Evolutionary conservation across 495 filamentous ascomycete species (phyloP).

Genomic region (Niebla homalea): DNA sequence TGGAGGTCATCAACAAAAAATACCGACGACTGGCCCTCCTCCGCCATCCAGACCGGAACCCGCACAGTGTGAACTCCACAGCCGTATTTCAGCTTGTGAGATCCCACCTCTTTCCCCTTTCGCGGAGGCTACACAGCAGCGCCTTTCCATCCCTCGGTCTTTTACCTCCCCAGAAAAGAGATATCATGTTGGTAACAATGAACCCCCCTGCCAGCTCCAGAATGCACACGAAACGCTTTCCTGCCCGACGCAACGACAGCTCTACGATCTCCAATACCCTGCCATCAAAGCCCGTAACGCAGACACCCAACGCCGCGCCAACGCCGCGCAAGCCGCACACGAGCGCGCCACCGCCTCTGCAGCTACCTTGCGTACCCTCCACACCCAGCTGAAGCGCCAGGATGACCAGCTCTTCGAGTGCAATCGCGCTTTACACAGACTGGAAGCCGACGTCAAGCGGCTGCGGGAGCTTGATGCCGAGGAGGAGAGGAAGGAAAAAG

Average conservation of each 20-base stretch:
- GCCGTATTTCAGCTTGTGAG: conserved; percentile 6
- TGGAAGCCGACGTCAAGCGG: not conserved
- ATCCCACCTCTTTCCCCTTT: too few relatives aligned
- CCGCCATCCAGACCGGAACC: conserved; percentile 8
- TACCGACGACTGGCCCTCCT: conserved; percentile 4
- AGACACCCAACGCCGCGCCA: too few relatives aligned
- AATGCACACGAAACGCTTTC: conserved; percentile 23
- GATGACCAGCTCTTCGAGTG: not conserved
- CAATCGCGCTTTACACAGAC: not conserved
- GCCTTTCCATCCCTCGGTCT: too few relatives aligned
- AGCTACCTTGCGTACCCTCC: not conserved
- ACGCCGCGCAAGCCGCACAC: too few relatives aligned
- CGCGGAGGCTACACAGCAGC: too few relatives aligned
- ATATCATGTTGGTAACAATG: not conserved
- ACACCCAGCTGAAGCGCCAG: not conserved
- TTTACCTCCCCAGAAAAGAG: too few relatives aligned
- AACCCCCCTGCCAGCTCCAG: conserved; percentile 14
- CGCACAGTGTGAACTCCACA: not conserved
- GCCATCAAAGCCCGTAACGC: not conserved
- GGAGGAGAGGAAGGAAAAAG: not conserved
- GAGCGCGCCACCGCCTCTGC: too few relatives aligned
- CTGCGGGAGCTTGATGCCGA: not conserved
- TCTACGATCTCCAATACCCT: not conserved
- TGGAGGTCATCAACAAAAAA: conserved; percentile 17
- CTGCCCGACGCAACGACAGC: conserved; percentile 4